Evolutionary conservation across 768 basidiomycete genomes (phyloP).

Genomic region (Termitomyces sp.): DNA sequence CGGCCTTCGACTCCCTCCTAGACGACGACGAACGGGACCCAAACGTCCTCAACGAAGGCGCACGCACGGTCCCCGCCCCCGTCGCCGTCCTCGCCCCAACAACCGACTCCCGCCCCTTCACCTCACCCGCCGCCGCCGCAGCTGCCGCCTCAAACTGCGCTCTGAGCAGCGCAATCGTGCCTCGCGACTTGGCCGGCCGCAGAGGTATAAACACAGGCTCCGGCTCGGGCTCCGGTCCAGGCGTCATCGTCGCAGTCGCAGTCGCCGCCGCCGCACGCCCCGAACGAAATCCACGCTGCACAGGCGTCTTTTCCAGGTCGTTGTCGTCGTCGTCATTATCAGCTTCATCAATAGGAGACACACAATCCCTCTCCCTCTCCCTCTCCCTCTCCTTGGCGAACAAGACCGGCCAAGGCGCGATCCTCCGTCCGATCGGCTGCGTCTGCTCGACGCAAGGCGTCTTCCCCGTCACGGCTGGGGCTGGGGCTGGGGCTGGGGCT

Average conservation of each 20-base stretch:
- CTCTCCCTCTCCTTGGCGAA: background rate
- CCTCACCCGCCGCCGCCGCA: background rate
- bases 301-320: slow-evolving; percentile 18
- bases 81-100: background rate
- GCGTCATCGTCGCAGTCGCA: slow-evolving; percentile 30
- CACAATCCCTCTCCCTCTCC: background rate
- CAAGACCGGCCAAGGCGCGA: slow-evolving; percentile 57
- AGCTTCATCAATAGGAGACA: background rate
- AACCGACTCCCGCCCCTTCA: background rate
- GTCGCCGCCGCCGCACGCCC: background rate
- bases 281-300: slow-evolving; percentile 31
- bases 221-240: slow-evolving; percentile 49
- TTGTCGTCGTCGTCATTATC: background rate
- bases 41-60: slow-evolving; percentile 36
- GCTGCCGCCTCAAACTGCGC: slow-evolving; percentile 19
- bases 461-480: background rate
- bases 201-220: slow-evolving; percentile 57
- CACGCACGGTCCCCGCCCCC: slow-evolving; percentile 19
- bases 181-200: slow-evolving; percentile 37
- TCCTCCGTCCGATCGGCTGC: slow-evolving; percentile 43
- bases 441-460: background rate
- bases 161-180: slow-evolving; percentile 10
- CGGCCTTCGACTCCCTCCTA: slow-evolving; percentile 4
- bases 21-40: slow-evolving; percentile 25
- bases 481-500: too few relatives aligned